Evolutionary conservation across 192 early-diverging fungal genomes (phyloP), one percentile per base, ranked within the genome.

Genomic region (Entomortierella lignicola): DNA sequence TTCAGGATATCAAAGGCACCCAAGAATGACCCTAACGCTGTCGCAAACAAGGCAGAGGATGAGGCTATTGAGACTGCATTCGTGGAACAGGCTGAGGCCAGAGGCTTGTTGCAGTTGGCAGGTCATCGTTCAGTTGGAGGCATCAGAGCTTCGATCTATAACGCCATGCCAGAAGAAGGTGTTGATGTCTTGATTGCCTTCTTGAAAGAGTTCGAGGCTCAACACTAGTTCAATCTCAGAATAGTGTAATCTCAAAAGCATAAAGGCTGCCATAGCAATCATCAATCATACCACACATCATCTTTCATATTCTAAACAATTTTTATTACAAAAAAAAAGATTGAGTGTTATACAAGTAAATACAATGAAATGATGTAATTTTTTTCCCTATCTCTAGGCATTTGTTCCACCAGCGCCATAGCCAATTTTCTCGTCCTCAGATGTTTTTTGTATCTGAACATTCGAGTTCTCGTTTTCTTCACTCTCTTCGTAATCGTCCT

Each of bases 71-170:
- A 98, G 81, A 81, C 84, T 23, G 74, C 85, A 59, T 99, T 99
- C 71, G 77, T 97, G 20, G 85, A 88, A 50, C 92, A 90, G 23
- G 95, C 96, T 0, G 92, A 94, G 77, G 85, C 82, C 43, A 84
- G 72, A 50, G 89, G 90, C 20, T 92, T 98, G 91, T 77, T 93
- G 56, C 96, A 97, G 80, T 86, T 99, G 69, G 94, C 94, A 58
- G 98, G 98, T 26, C 98, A 99, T 85, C 93, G 97, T 63, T 93
- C 90, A 34, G 91, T 97, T 8, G 98, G 97, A 63, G 98, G 98
- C 18, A 92, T 98, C 61, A 84, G 98, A 39, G 92, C 94, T 20
- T 94, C 92, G 57, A 89, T 99, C 63, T 97, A 99, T 81, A 99
- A 99, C 74, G 96, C 98, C 32, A 88, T 99, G 87, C 85, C 92